Percentiles rank a stretch among this genome's conserved stretches.
These are phyloP conservation scores for Erodium maritimum DNA, from an alignment of 345 rosid genomes.

Conservation along the genomic window DNA sequence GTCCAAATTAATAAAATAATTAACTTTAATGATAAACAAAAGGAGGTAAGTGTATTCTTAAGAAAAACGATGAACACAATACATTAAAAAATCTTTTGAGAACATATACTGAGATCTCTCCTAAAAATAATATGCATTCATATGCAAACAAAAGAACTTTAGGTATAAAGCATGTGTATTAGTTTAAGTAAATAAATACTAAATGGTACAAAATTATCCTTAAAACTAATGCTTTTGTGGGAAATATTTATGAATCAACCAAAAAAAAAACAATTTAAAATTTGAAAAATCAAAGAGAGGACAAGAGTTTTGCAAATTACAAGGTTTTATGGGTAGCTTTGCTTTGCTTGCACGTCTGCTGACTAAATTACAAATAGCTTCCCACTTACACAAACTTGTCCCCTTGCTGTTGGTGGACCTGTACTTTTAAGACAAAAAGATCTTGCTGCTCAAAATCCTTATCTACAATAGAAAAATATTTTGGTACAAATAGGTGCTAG, in stretches of 20 bases:
- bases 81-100: too few species aligned
- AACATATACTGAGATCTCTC: neutral
- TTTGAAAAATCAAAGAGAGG: neutral
- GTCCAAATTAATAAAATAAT: too few species aligned
- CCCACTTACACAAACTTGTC: neutral
- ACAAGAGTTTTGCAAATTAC: conserved; percentile 21
- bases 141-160: neutral
- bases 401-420: neutral
- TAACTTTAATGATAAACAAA: too few species aligned
- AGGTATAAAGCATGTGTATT: neutral
- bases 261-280: too few species aligned
- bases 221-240: neutral
- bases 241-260: neutral
- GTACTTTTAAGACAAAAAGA: neutral
- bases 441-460: neutral
- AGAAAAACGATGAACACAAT: too few species aligned
- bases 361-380: neutral
- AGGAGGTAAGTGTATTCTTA: too few species aligned
- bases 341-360: conserved; percentile 6
- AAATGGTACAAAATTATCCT: neutral
- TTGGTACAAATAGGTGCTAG: too few species aligned
- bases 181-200: neutral
- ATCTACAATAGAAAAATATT: neutral
- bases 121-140: neutral
- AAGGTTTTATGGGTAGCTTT: conserved; percentile 13